phyloP scores from a whole-genome alignment of 2,329 filamentous ascomycete genomes.

The Juglanconis juglandina region DNA sequence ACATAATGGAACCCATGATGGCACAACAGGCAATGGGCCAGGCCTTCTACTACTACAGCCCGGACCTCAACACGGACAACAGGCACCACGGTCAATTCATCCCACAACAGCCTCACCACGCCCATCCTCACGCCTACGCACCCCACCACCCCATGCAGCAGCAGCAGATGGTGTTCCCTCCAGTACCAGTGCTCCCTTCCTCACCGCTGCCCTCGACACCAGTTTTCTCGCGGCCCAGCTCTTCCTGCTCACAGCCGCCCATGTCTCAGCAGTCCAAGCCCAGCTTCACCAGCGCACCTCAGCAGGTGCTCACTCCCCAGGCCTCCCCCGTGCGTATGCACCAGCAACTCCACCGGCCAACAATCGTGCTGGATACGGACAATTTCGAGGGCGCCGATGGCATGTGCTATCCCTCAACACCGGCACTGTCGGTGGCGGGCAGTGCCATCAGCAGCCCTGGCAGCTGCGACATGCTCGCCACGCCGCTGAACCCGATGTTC shows the following conservation, averaged over 20 bases:
- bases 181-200: constrained; percentile 57
- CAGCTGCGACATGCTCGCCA: constrained; percentile 71
- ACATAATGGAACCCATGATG: constrained; percentile 65
- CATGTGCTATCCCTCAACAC: constrained; percentile 78
- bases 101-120: constrained; percentile 53
- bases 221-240: constrained; percentile 63
- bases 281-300: constrained; percentile 55
- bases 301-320: constrained; percentile 65
- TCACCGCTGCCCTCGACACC: constrained; percentile 59
- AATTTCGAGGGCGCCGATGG: constrained; percentile 55
- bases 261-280: constrained; percentile 35
- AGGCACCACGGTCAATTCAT: constrained; percentile 75
- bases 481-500: constrained; percentile 78
- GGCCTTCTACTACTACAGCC: constrained; percentile 84
- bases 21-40: constrained; percentile 60
- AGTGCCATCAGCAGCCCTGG: constrained; percentile 86
- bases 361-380: constrained; percentile 76
- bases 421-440: constrained; percentile 78
- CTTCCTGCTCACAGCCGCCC: constrained; percentile 60
- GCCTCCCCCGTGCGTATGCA: constrained; percentile 71
- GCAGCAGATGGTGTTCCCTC: constrained; percentile 47
- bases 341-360: constrained; percentile 59
- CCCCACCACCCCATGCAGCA: constrained; percentile 36
- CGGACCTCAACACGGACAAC: constrained; percentile 68
- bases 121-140: constrained; percentile 8